Conservation (phyloP, 768 basidiomycete species). For the Naganishia randhawae region DNA sequence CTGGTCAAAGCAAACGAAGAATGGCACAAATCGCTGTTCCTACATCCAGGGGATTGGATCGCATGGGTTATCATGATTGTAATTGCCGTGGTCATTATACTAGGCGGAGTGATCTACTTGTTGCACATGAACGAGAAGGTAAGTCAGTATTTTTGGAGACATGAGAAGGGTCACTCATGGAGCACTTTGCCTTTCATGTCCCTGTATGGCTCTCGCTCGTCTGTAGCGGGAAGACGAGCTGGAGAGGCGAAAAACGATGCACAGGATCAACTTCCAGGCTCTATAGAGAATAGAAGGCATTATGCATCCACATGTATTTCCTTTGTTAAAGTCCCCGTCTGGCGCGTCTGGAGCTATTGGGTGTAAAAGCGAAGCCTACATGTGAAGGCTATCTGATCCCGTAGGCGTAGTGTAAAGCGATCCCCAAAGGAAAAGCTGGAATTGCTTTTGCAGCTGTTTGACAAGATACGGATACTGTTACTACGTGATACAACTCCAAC, state of each 20-base stretch:
- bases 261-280: slow-evolving; percentile 96
- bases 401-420: background rate
- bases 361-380: background rate
- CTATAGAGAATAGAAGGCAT: slow-evolving; percentile 53
- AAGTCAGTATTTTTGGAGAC: slow-evolving; percentile 40
- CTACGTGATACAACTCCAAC: background rate
- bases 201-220: background rate
- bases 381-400: background rate
- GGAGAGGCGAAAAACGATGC: slow-evolving; percentile 79
- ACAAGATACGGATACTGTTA: background rate
- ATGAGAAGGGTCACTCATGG: background rate
- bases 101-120: slow-evolving; percentile 78
- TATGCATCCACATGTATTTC: no score
- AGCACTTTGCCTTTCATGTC: no score
- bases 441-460: background rate
- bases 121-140: slow-evolving; percentile 92
- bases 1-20: slow-evolving; percentile 32
- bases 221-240: slow-evolving; percentile 84
- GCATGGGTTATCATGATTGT: slow-evolving; percentile 93
- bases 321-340: no score
- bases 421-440: background rate
- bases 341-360: no score
- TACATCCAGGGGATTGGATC: slow-evolving; percentile 94
- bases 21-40: slow-evolving; percentile 85
- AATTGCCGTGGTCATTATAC: slow-evolving; percentile 64